Evolutionary conservation across 257 asterid species (phyloP), one percentile per base, ranked within the genome.

Genomic region (Asclepias syriaca): DNA sequence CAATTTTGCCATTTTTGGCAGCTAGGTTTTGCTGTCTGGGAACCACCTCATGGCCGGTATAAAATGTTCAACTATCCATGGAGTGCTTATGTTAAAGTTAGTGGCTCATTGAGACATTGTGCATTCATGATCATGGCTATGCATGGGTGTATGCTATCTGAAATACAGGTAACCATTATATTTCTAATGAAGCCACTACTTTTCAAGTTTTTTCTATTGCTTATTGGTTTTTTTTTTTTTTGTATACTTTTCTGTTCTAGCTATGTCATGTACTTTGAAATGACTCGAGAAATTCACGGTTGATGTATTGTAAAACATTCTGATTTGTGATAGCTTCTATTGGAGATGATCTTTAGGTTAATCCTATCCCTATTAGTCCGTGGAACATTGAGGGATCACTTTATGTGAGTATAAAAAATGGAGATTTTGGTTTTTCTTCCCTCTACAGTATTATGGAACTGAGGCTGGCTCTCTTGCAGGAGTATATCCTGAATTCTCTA

Each of bases 11-110:
- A 46, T 57, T 75, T 75, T 70, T 75, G 68, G 67, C 87, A 88
- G 97, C 78, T 90, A 53, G 85, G 87, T 68, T 95, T 92, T 77
- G 99, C 99, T 14, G 66, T 84, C 59, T 95, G 99, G 99, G 99
- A 95, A 81, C 99, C 98, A 0, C 98, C 99, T 76, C 99, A 95
- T 64, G 99, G 99, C 40, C 97, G 92, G 21, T 95, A 95, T 87
- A 95, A 78, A 58, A 95, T 92, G 98, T 87, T 88, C 64, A 85
- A 79, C 3, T 95, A 90, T 79, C 99, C 99, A 4, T 92, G 98
- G 99, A 78, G 85, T 50, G 89, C 89, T 15, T 95, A 89, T 75
- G 92, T 92, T 37, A 91, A 85, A 87, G 97, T 92, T 65, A 95
- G 97, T 22, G 98, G 99, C 59, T 95, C 98, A 70, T 68, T 95